phyloP scores from a whole-genome alignment of 768 basidiomycete species.

The Hypholoma sublateritium region DNA sequence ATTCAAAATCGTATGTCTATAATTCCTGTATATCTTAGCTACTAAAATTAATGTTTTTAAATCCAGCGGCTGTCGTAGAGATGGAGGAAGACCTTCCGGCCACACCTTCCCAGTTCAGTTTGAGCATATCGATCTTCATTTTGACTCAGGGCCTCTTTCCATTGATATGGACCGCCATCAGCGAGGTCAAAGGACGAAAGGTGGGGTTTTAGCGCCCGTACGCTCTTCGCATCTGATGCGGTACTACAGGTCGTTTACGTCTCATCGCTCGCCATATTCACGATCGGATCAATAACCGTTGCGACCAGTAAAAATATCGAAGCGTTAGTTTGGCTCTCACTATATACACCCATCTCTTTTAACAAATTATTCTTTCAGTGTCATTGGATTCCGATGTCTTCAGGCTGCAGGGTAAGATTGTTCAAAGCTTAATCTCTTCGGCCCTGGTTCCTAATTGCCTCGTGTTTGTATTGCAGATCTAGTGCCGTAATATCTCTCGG shows the following conservation, averaged over 20 bases:
- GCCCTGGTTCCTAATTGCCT: not conserved
- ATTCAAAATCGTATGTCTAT: conserved; percentile 61
- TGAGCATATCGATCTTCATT: conserved; percentile 72
- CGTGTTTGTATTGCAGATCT: conserved; percentile 36
- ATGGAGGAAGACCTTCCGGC: conserved; percentile 63
- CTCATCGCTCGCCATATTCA: conserved; percentile 49
- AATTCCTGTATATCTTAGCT: not conserved
- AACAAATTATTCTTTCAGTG: conserved; percentile 9
- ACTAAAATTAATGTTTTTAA: not conserved
- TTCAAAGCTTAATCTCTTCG: not conserved
- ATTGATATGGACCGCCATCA: conserved; percentile 64
- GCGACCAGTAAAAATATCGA: conserved; percentile 47
- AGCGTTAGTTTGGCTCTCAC: conserved; percentile 29
- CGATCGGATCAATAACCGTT: conserved; percentile 52
- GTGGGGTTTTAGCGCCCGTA: conserved; percentile 28
- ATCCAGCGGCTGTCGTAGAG: conserved; percentile 58
- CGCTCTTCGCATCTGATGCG: conserved; percentile 2
- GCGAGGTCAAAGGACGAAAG: conserved; percentile 77
- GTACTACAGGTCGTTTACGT: conserved; percentile 48
- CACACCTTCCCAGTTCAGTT: conserved; percentile 59
- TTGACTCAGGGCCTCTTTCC: conserved; percentile 69
- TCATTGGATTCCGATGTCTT: conserved; percentile 68
- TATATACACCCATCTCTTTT: not conserved
- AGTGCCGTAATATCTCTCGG: conserved; percentile 72
- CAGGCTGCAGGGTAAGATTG: conserved; percentile 60